A percentile compares a stretch with the other conserved stretches of the same genome.
Evolutionary conservation across 1,284 basidiomycete genomes (phyloP).

Genomic region (Athelia sp.): DNA sequence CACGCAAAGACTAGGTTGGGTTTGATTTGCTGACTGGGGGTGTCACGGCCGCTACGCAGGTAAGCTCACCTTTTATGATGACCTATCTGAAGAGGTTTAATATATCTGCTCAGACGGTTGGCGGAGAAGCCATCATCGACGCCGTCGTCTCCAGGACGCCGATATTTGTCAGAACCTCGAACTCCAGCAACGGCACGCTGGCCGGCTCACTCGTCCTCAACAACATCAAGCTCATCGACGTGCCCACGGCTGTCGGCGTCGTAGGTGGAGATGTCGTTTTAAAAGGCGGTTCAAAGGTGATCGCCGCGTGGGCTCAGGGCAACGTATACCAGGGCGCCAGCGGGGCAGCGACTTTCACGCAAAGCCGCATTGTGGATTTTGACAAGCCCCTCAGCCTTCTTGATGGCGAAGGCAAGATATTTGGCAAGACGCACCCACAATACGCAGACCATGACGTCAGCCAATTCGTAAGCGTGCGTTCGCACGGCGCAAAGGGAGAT

Average conservation of each 20-base stretch:
- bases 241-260: conserved; percentile 41
- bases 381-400: conserved; percentile 52
- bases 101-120: conserved; percentile 30
- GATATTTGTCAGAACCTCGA: neutral
- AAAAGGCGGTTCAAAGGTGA: conserved; percentile 47
- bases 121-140: conserved; percentile 36
- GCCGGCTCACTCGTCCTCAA: conserved; percentile 34
- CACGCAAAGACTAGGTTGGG: conserved; percentile 27
- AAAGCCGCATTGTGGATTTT: conserved; percentile 42
- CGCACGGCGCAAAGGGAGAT: conserved; percentile 69
- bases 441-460: conserved; percentile 56
- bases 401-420: conserved; percentile 53
- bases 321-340: conserved; percentile 55
- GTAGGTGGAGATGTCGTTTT: conserved; percentile 44
- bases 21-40: conserved; percentile 48
- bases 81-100: no score
- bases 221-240: conserved; percentile 34
- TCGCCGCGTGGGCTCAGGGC: conserved; percentile 69
- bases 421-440: conserved; percentile 64
- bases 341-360: conserved; percentile 37
- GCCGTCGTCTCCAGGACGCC: conserved; percentile 27
- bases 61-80: no score
- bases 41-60: conserved; percentile 31
- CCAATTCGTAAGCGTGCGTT: conserved; percentile 69
- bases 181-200: conserved; percentile 1